Evolutionary conservation across 768 basidiomycete genomes (phyloP).

Genomic region (Tephrocybe rancida): DNA sequence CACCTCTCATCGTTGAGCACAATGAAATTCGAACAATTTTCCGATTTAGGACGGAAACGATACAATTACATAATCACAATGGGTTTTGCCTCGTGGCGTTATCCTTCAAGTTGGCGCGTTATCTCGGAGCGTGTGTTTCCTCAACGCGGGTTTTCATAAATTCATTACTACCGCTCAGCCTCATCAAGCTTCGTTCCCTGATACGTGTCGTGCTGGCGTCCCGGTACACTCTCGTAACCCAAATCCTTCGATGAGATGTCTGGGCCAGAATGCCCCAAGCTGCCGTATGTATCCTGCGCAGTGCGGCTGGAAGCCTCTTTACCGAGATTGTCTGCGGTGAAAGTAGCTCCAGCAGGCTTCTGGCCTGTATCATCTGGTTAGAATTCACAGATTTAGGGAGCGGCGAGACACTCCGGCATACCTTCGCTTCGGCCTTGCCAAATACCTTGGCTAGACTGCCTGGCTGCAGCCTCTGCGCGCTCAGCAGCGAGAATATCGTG

Average conservation of each 20-base stretch:
- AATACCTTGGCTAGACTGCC: not conserved
- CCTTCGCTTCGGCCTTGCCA: not conserved
- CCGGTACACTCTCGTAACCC: no score
- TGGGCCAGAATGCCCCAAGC: slow-evolving; percentile 2
- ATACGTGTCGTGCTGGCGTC: no score
- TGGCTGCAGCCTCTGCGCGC: not conserved
- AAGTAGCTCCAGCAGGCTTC: not conserved
- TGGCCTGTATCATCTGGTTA: not conserved
- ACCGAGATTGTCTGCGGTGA: not conserved
- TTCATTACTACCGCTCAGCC: no score
- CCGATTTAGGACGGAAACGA: no score
- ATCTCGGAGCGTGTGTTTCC: not conserved
- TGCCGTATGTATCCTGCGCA: not conserved
- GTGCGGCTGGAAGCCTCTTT: not conserved
- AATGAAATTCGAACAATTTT: no score
- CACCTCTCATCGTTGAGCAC: no score
- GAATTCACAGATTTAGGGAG: not conserved
- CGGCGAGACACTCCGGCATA: not conserved
- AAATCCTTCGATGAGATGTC: no score
- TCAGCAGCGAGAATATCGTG: slow-evolving; percentile 10
- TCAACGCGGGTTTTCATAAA: no score
- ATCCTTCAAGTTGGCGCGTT: not conserved
- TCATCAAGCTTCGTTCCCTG: no score
- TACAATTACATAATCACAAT: no score
- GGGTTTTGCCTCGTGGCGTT: no score